Percentiles rank a stretch among this genome's conserved stretches.
phyloP scores from a whole-genome alignment of 805 yeast genomes.

The Yamadazyma sp. region DNA sequence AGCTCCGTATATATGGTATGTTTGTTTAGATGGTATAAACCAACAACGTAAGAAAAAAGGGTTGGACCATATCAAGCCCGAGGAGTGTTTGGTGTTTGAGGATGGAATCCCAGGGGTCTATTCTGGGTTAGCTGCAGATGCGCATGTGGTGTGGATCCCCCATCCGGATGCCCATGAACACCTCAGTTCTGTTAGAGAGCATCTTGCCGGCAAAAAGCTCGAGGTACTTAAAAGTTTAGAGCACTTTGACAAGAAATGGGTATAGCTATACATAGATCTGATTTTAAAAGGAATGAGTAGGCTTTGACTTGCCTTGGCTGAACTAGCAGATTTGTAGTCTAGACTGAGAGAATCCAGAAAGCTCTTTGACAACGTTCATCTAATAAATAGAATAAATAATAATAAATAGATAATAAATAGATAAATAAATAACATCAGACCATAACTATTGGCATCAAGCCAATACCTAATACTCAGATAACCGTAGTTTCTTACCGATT shows the following conservation, averaged over 20 bases:
- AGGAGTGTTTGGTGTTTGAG: constrained; percentile 88
- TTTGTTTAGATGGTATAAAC: constrained; percentile 74
- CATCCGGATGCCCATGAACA: constrained; percentile 61
- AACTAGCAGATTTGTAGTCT: too few species aligned
- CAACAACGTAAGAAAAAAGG: constrained; percentile 43
- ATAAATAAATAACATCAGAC: constrained; percentile 7
- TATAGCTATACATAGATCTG: background rate
- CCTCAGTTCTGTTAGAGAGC: constrained; percentile 23
- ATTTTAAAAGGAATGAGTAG: too few species aligned
- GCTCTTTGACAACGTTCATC: too few species aligned
- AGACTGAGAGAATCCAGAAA: too few species aligned
- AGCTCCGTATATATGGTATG: constrained; percentile 86
- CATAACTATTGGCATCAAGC: constrained; percentile 3
- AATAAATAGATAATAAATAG: constrained; percentile 9
- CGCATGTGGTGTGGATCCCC: constrained; percentile 93
- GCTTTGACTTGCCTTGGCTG: too few species aligned
- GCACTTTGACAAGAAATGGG: constrained; percentile 34
- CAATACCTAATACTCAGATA: constrained; percentile 55
- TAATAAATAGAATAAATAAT: constrained; percentile 4
- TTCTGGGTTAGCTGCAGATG: constrained; percentile 82
- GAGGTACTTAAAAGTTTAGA: constrained; percentile 51
- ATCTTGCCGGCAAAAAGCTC: constrained; percentile 51
- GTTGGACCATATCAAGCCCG: constrained; percentile 54
- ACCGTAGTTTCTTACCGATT: constrained; percentile 62
- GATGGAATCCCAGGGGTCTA: constrained; percentile 92